These are phyloP conservation scores for Sugiyamaella mastotermitis DNA, from an alignment of 805 yeast genomes.

Conservation along the genomic window DNA sequence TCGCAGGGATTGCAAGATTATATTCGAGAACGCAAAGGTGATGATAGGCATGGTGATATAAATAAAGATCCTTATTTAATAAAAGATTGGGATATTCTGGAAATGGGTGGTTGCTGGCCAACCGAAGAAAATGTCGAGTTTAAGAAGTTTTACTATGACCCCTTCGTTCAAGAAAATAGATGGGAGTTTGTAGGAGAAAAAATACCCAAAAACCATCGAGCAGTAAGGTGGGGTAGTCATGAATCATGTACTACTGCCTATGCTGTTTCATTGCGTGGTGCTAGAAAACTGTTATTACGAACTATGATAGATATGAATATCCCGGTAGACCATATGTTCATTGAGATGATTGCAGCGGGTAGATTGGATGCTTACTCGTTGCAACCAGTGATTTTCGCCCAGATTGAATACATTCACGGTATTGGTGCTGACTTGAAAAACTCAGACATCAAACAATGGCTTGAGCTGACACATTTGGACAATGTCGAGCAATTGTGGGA, in stretches of 20 bases:
- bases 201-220: background rate
- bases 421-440: slow-evolving; percentile 11
- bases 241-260: slow-evolving; percentile 14
- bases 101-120: background rate
- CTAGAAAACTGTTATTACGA: slow-evolving; percentile 11
- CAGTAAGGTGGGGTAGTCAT: background rate
- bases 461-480: background rate
- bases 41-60: background rate
- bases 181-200: background rate
- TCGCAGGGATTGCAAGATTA: slow-evolving; percentile 3
- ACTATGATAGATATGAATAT: slow-evolving; percentile 8
- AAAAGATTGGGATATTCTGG: background rate
- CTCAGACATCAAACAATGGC: slow-evolving; percentile 2
- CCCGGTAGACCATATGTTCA: slow-evolving; percentile 13
- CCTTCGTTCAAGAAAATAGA: background rate
- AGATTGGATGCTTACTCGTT: slow-evolving; percentile 6
- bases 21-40: background rate
- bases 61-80: background rate
- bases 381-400: slow-evolving; percentile 10
- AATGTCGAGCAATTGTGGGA: slow-evolving; percentile 7
- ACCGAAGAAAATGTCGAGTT: background rate
- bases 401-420: slow-evolving; percentile 12
- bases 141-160: background rate
- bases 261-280: slow-evolving; percentile 13
- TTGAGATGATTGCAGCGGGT: slow-evolving; percentile 1